Evolutionary conservation across 2,329 filamentous ascomycete species (phyloP), one percentile per base, ranked within the genome.

Genomic region (Westerdykella aurantiaca): DNA sequence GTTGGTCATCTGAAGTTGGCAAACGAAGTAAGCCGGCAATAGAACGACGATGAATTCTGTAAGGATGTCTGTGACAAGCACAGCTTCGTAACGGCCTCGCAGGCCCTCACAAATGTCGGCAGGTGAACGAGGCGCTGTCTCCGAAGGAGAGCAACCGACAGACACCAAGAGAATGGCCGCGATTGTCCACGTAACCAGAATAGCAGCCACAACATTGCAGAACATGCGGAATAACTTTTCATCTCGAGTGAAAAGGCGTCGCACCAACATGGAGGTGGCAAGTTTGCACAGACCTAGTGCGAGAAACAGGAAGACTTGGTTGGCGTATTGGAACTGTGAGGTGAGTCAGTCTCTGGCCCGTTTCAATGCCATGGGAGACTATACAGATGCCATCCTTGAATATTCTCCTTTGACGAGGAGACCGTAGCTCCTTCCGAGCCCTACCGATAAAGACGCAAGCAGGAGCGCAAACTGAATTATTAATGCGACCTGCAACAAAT

Each of bases 161-260:
- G 57, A 56, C 1, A 60, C 49, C 16, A 56, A 38, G 3, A 58
- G 37, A 3, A 48, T 48, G 9, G 56, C 47, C 2, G 47, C 22
- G 3, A 60, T 17, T 17, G 55, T 60, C 57, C 60, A 64, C 5
- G 49, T 13, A 2, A 48, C 11, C 22, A 54, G 46, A 12, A 48
- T 7, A 6, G 13, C 53, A 9, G 45, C 49, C 16, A 56, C 39
- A 16, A 53, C 31, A 29, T 61, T 57, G 29, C 60, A 63, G 1
- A 56, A 47, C 6, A 50, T 34, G 51, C 55, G 56, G 9, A 54
- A 52, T 21, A 41, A 43, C 38, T 47, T 53, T 48, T 58, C 56
- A 39, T 64, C 60, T 5, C 52, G 46, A 5, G 50, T 56, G 43
- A 63, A 64, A 2, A 64, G 42, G 2, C 61, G 54, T 34, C 51